Base-by-base conservation (phyloP, 2,329 filamentous ascomycete genomes). In the Mycogone perniciosa region DNA sequence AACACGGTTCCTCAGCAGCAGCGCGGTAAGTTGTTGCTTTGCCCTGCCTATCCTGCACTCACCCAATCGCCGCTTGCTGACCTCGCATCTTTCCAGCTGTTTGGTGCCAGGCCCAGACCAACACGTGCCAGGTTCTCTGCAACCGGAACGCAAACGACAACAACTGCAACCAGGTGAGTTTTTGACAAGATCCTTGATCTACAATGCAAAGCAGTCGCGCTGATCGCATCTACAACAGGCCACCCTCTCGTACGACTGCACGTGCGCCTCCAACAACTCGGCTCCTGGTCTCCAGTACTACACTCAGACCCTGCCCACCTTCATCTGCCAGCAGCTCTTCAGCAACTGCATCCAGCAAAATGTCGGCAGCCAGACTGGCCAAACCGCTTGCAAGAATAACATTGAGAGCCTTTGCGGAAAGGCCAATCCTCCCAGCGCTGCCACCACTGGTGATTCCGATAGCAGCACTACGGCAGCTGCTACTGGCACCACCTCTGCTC, bases 201-300 rank as follows among this genome's bases (percentile, higher is more conserved):
- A 13, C 26, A n/a, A 11, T 11, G 33, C 31, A 31, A 30, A n/a
- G 31, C 4, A n/a, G 13, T 29, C 11, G 7, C 33, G 44, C 44
- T 46, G 31, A 46, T 38, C 44, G 37, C 6, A 44, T 30, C 30
- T 13, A 44, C 29, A 53, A 40, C 55, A 79, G 73, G 48, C 49
- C 38, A 69, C 68, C 40, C 70, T 81, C 40, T 57, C 65, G 48
- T 81, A 71, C 66, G 57, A 62, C 11, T 82, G 79, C 65, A 69
- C 64, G 11, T 81, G 79, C 69, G 48, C 61, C 33, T 59, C 64
- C 56, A 78, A 80, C 64, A 67, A 63, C 59, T 72, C 70, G 43
- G 67, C 69, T 6, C 77, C 78, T 10, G 75, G 74, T 52, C 71
- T 82, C 42, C 67, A 79, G 63, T 72, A 75, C 63, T 82, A 79